Percentiles rank a stretch among this genome's conserved stretches.
Conservation (phyloP, 2,329 filamentous ascomycete genomes). For the Trichoderma gracile region DNA sequence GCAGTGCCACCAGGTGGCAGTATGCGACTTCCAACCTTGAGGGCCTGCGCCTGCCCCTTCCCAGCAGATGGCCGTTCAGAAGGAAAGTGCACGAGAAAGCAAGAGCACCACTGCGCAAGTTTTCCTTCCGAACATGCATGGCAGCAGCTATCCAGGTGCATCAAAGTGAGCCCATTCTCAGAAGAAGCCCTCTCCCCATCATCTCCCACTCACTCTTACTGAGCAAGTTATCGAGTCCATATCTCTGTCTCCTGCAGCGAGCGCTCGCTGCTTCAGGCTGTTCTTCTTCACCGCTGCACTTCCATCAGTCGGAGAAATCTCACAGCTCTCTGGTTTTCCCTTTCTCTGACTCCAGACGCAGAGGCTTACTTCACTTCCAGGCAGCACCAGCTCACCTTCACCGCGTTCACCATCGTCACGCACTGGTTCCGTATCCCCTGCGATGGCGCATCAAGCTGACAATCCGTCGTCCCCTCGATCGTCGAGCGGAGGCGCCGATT, state of each 20-base stretch:
- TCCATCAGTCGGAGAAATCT: not conserved
- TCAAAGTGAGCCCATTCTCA: not conserved
- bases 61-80: not conserved
- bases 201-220: not conserved
- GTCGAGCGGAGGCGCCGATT: constrained; percentile 54
- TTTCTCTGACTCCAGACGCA: not conserved
- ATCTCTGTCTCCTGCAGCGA: not conserved
- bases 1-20: constrained; percentile 20
- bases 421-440: not conserved
- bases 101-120: not conserved
- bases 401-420: not conserved
- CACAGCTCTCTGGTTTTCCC: not conserved
- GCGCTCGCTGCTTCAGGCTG: not conserved
- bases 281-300: not conserved
- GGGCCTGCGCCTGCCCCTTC: not conserved
- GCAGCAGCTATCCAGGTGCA: constrained; percentile 14
- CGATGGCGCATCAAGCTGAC: constrained; percentile 47
- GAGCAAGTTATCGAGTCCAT: not conserved
- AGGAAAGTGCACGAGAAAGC: constrained; percentile 15
- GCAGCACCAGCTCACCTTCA: not conserved
- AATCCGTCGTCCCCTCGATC: constrained; percentile 54
- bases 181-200: not conserved
- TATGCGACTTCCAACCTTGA: not conserved
- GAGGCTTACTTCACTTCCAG: constrained; percentile 9
- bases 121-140: not conserved